Percentiles rank a stretch among this genome's conserved stretches.
Evolutionary conservation across 306 rosid species (phyloP).

Genomic region (Begonia masoniana): DNA sequence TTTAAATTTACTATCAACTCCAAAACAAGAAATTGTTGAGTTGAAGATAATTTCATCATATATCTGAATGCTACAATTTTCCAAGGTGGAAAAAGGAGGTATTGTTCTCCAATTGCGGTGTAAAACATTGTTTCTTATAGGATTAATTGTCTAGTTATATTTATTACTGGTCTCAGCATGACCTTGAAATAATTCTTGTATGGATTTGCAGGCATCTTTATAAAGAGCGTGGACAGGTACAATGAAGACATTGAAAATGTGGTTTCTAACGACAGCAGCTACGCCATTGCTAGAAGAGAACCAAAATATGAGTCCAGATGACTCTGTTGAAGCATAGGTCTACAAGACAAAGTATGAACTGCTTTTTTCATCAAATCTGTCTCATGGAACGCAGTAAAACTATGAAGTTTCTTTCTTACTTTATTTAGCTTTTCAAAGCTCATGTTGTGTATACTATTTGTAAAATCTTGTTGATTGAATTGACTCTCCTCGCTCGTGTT

Average conservation of each 20-base stretch:
- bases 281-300: slow-evolving; percentile 54
- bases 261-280: slow-evolving; percentile 21
- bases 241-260: slow-evolving; percentile 25
- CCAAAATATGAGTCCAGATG: slow-evolving; percentile 6
- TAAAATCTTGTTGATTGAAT: not conserved
- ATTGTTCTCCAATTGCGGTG: too few relatives aligned
- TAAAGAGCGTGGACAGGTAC: slow-evolving; percentile 29
- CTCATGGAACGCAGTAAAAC: not conserved
- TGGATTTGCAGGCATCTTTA: slow-evolving; percentile 42
- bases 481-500: not conserved
- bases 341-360: not conserved
- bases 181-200: slow-evolving; percentile 1
- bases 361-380: too few relatives aligned
- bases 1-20: too few relatives aligned
- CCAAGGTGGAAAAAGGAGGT: too few relatives aligned
- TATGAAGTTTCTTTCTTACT: not conserved
- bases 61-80: too few relatives aligned
- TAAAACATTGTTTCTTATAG: too few relatives aligned
- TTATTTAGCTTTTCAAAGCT: not conserved
- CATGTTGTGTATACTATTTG: not conserved
- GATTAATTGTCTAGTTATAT: too few relatives aligned
- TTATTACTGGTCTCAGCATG: not conserved
- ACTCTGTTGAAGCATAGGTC: slow-evolving; percentile 24
- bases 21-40: too few relatives aligned
- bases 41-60: too few relatives aligned